Conservation (phyloP, 768 basidiomycete genomes). For the Trametes cubensis region DNA sequence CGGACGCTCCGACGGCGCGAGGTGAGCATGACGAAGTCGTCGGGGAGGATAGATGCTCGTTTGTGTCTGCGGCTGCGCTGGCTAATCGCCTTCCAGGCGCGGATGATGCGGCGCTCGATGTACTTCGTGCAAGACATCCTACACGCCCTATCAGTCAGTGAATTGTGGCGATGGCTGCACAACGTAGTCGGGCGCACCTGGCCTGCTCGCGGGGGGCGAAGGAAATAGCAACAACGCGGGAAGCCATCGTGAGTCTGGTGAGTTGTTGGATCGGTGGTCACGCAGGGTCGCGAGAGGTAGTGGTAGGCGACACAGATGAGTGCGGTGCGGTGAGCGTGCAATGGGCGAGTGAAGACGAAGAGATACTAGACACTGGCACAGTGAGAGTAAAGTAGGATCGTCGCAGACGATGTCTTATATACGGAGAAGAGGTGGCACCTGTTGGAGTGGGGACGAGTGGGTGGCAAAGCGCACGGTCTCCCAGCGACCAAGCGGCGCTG, state of each 20-base stretch:
- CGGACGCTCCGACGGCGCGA: slow-evolving; percentile 55
- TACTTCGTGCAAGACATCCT: slow-evolving; percentile 45
- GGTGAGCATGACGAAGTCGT: slow-evolving; percentile 66
- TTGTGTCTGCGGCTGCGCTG: slow-evolving; percentile 52
- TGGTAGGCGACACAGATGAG: neutral
- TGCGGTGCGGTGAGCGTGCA: neutral
- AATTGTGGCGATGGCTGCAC: too few species aligned
- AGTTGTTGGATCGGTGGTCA: neutral
- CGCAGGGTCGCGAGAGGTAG: neutral
- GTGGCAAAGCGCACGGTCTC: slow-evolving; percentile 7
- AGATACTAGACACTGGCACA: neutral
- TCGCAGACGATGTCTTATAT: slow-evolving; percentile 20
- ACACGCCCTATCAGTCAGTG: neutral
- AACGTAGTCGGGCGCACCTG: slow-evolving; percentile 21
- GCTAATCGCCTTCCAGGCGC: slow-evolving; percentile 65
- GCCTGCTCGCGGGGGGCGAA: slow-evolving; percentile 25
- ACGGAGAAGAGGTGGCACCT: neutral
- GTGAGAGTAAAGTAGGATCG: slow-evolving; percentile 8
- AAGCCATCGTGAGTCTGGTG: slow-evolving; percentile 5
- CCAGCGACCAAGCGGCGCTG: neutral
- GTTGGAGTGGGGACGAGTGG: neutral
- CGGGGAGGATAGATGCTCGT: slow-evolving; percentile 55
- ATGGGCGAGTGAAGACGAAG: neutral
- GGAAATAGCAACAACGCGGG: slow-evolving; percentile 10
- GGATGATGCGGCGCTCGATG: slow-evolving; percentile 60